Base-by-base conservation (phyloP, 2,329 filamentous ascomycete species). In the Neopestalotiopsis sp. region DNA sequence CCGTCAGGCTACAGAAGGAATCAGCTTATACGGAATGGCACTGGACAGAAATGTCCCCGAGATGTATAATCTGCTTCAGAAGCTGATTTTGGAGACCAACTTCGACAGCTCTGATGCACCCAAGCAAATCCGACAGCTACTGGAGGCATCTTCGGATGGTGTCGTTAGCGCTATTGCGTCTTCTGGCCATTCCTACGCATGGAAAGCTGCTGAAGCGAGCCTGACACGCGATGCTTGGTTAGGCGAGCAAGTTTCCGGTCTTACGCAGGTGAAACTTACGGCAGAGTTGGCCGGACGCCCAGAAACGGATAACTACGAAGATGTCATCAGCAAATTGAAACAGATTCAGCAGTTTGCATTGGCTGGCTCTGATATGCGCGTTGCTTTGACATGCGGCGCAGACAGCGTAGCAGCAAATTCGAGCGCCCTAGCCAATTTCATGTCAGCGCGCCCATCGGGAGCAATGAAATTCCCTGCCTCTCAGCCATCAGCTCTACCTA, bases 161-260 rank as follows among this genome's bases (percentile, higher is more conserved):
- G 93, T 96, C 0, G 89, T 98, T 66, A 97, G 98, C 77, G 91
- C 93, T 59, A 94, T 99, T 75, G 95, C 96, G 4, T 94, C 94
- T 42, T 93, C 93, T 17, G 96, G 96, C 0, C 95, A 99, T 77
- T 88, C 90, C 0, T 99, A 91, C 78, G 96, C 96, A 4, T 90
- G 94, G 74, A 91, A 91, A 62, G 94, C 92, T 75, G 94, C 96
- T 0, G 92, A 97, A 77, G 91, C 95, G 32, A 90, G 91, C 2
- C 84, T 98, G 58, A 93, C 92, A 1, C 86, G 88, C 17, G 88
- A 90, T 69, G 91, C 91, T 1, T 91, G 90, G 79, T 82, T 95
- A 56, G 89, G 89, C 71, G 94, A 98, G 82, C 93, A 97, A 80
- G 91, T 95, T n/a, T 89, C 90, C 65, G 96, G 96, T n/a, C 84